phyloP scores from a whole-genome alignment of 2,329 filamentous ascomycete species.

The Periconia sp. region DNA sequence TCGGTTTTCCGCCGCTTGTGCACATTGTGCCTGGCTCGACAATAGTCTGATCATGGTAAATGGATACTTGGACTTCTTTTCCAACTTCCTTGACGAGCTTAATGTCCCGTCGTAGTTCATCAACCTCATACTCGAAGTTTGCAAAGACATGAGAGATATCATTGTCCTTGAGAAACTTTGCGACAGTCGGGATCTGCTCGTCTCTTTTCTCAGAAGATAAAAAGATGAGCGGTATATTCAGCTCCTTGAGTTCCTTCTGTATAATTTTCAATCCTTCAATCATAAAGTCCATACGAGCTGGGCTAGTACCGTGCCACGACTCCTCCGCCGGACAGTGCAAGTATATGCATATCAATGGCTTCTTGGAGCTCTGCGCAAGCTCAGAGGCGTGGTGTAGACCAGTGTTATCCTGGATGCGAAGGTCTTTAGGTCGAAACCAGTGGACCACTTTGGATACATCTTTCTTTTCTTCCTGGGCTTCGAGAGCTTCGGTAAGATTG shows the following conservation, averaged over 20 bases:
- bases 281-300: slow-evolving; percentile 57
- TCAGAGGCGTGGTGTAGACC: slow-evolving; percentile 54
- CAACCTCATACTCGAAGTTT: slow-evolving; percentile 56
- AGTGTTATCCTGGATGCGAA: slow-evolving; percentile 58
- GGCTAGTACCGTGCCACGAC: slow-evolving; percentile 58
- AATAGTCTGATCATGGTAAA: slow-evolving; percentile 58
- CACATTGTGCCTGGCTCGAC: slow-evolving; percentile 53
- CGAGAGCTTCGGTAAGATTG: slow-evolving; percentile 47
- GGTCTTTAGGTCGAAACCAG: slow-evolving; percentile 60
- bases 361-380: slow-evolving; percentile 52
- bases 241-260: slow-evolving; percentile 53
- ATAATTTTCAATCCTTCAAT: slow-evolving; percentile 52
- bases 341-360: slow-evolving; percentile 54
- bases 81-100: slow-evolving; percentile 48
- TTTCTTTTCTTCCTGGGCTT: slow-evolving; percentile 46
- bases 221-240: slow-evolving; percentile 57
- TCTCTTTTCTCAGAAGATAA: slow-evolving; percentile 51
- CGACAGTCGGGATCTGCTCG: slow-evolving; percentile 49
- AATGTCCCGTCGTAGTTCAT: slow-evolving; percentile 54
- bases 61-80: slow-evolving; percentile 47
- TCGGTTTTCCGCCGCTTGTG: slow-evolving; percentile 52
- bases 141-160: slow-evolving; percentile 55
- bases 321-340: slow-evolving; percentile 56
- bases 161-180: slow-evolving; percentile 53
- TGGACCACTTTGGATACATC: slow-evolving; percentile 53